Conservation (phyloP, 495 filamentous ascomycete species). For the Penicillium herquei region DNA sequence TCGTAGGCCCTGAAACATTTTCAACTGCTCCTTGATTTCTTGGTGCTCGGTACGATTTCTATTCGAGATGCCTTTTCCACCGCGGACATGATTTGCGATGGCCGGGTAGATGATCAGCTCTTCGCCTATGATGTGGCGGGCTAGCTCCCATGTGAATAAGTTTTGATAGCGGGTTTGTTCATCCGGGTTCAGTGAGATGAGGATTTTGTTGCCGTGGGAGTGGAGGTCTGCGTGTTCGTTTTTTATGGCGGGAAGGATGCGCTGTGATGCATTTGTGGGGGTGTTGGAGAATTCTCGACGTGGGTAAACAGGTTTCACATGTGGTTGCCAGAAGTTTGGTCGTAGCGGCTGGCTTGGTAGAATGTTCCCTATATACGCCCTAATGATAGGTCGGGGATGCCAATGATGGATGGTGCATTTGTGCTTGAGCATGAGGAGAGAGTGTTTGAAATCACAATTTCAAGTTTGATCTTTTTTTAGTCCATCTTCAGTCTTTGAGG, state of each 20-base stretch:
- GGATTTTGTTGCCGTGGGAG: slow-evolving; percentile 53
- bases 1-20: slow-evolving; percentile 54
- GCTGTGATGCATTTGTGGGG: not conserved
- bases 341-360: too few relatives aligned
- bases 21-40: slow-evolving; percentile 57
- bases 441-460: too few relatives aligned
- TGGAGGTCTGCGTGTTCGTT: slow-evolving; percentile 63
- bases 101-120: slow-evolving; percentile 68
- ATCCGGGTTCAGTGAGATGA: slow-evolving; percentile 45
- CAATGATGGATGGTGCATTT: too few relatives aligned
- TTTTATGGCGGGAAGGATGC: slow-evolving; percentile 52
- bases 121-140: slow-evolving; percentile 59
- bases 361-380: too few relatives aligned
- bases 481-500: too few relatives aligned
- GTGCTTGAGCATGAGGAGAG: too few relatives aligned
- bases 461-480: too few relatives aligned
- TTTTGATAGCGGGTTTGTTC: slow-evolving; percentile 57
- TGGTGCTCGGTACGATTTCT: slow-evolving; percentile 58
- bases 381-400: too few relatives aligned
- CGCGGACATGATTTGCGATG: slow-evolving; percentile 53
- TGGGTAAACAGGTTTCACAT: too few relatives aligned
- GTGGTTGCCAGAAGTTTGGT: too few relatives aligned
- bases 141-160: slow-evolving; percentile 65
- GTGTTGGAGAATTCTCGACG: slow-evolving; percentile 1
- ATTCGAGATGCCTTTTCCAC: slow-evolving; percentile 50